Conservation (phyloP, 768 basidiomycete genomes). For the Mycena maculata region DNA sequence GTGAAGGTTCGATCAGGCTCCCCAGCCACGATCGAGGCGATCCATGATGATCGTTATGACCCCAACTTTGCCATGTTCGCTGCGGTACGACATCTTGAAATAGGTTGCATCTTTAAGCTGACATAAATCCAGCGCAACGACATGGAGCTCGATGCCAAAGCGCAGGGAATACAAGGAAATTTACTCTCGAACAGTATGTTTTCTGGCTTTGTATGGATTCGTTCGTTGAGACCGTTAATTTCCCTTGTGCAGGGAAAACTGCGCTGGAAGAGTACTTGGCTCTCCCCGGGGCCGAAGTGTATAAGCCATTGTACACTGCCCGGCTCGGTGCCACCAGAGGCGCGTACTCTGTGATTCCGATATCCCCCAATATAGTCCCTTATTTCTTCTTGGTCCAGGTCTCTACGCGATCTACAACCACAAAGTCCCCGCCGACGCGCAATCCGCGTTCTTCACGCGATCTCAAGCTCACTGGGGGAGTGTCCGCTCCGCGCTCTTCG, state of each 20-base stretch:
- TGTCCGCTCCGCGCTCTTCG: slow-evolving; percentile 49
- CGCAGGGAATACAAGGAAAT: too few relatives aligned
- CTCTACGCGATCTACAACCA: slow-evolving; percentile 56
- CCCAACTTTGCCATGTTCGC: slow-evolving; percentile 61
- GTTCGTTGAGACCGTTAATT: too few relatives aligned
- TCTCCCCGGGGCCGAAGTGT: slow-evolving; percentile 46
- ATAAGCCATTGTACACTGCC: slow-evolving; percentile 55
- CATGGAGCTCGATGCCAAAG: slow-evolving; percentile 51
- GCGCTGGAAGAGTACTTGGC: slow-evolving; percentile 51
- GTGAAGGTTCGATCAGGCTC: slow-evolving; percentile 47
- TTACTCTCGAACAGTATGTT: too few relatives aligned
- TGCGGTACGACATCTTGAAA: slow-evolving; percentile 44
- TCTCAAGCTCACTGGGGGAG: slow-evolving; percentile 43
- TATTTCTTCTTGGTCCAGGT: not conserved
- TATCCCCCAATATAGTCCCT: too few relatives aligned
- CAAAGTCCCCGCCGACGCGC: slow-evolving; percentile 6
- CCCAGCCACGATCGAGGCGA: slow-evolving; percentile 32
- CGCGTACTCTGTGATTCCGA: not conserved
- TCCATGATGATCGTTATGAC: slow-evolving; percentile 59
- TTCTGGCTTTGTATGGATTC: too few relatives aligned
- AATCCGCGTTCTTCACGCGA: too few relatives aligned
- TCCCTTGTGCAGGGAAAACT: slow-evolving; percentile 50
- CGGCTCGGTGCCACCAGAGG: slow-evolving; percentile 48
- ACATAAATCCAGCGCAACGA: slow-evolving; percentile 51
- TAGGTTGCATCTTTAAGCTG: not conserved